Evolutionary conservation across 2,329 filamentous ascomycete species (phyloP), one percentile per base, ranked within the genome.

Genomic region (Colletotrichum karsti): DNA sequence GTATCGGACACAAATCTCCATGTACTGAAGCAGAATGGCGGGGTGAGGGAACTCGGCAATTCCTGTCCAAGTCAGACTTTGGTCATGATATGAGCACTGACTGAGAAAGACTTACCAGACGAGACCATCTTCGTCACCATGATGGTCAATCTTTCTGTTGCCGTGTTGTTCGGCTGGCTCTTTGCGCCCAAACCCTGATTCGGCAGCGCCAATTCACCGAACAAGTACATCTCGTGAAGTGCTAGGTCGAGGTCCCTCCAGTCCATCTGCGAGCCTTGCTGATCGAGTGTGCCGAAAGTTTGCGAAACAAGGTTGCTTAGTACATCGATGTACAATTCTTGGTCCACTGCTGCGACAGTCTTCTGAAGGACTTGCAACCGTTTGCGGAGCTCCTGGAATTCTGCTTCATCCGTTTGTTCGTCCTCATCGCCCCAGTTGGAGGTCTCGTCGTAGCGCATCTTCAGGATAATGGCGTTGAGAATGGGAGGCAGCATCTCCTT

Each of bases 41-140:
- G 96, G 95, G 77, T 98, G 96, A 15, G 91, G 90, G 79, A 95
- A 97, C 46, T 87, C 92, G 67, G 93, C 91, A 72, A 98, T 92
- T 72, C 93, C 94, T 95, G 72, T 10, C 22, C 5, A 39, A 48
- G 61, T 80, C 74, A 78, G 73, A 56, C 61, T 30, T 67, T 56
- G 60, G 24, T 67, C 63, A 46, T 69, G 26, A 7, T 5, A 48
- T 13, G 8, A 18, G 30, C 22, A 15, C 20, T 20, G 72, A n/a
- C n/a, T 54, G 26, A 51, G 15, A 3, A 26, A 15, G 13, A 80
- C 90, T 78, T 85, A 95, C 93, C 91, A 72, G 94, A 97, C 78
- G 96, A 92, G 61, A 98, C 92, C 93, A 99, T 95, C 82, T 93
- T 95, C 73, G 90, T 87, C 93, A 99, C 97, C 93, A 99, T 97